Evolutionary conservation across 371 early-diverging fungal genomes (phyloP).

Genomic region (Mucor circinelloides): DNA sequence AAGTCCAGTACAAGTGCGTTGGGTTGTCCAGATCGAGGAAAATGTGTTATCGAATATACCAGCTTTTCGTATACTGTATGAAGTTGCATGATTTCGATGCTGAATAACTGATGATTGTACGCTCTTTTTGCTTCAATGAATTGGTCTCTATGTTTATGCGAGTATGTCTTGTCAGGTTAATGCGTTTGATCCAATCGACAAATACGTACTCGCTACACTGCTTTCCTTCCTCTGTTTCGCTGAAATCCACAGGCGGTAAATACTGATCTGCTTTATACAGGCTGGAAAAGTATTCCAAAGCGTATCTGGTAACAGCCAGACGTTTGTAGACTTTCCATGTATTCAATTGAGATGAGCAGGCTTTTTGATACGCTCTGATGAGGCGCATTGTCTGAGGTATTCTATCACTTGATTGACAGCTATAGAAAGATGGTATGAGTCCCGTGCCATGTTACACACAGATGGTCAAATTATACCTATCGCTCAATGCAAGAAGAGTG

Average conservation of each 20-base stretch:
- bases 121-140: conserved; percentile 5
- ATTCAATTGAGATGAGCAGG: conserved; percentile 41
- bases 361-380: conserved; percentile 54
- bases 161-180: neutral
- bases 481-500: conserved; percentile 54
- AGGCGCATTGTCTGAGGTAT: conserved; percentile 32
- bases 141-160: neutral
- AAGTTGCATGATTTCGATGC: conserved; percentile 56
- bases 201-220: conserved; percentile 9
- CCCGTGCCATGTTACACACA: conserved; percentile 6
- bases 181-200: neutral
- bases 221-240: conserved; percentile 15
- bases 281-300: conserved; percentile 25
- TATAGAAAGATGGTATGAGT: neutral
- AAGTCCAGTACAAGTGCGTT: conserved; percentile 60
- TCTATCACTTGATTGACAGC: neutral
- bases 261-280: conserved; percentile 31
- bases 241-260: conserved; percentile 22
- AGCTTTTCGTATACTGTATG: conserved; percentile 66
- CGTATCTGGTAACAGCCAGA: conserved; percentile 40
- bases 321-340: conserved; percentile 51
- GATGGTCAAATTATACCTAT: conserved; percentile 39
- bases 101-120: conserved; percentile 36
- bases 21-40: conserved; percentile 67
- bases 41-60: conserved; percentile 50